These are phyloP conservation scores for Oxyria digyna DNA, from an alignment of 148 eudicot genomes.

Conservation along the genomic window DNA sequence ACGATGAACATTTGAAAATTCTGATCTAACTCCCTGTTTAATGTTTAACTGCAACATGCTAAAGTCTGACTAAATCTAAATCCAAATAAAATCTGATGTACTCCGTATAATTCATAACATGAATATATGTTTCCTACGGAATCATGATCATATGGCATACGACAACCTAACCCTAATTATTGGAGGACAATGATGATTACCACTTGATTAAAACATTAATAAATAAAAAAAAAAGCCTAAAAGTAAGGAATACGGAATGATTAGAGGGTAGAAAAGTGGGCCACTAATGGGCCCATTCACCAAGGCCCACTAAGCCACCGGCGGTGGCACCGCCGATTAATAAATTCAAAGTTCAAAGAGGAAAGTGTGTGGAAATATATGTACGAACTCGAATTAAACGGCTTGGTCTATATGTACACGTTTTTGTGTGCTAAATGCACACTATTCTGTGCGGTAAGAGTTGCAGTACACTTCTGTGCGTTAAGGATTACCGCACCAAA, in stretches of 20 bases:
- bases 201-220: background rate
- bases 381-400: no score
- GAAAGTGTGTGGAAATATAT: background rate
- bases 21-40: background rate
- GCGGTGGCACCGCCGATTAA: background rate
- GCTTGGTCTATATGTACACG: no score
- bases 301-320: background rate
- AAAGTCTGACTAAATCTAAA: background rate
- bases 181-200: background rate
- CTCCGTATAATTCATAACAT: background rate
- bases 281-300: background rate
- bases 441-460: no score
- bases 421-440: no score
- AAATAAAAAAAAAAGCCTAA: background rate
- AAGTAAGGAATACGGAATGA: background rate
- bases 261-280: background rate
- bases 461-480: no score
- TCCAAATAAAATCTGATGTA: background rate
- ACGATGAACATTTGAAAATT: no score
- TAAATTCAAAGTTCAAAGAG: background rate
- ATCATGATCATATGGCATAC: background rate
- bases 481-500: no score
- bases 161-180: slow-evolving; percentile 1
- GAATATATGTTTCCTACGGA: background rate
- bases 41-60: background rate